Percentiles rank a stretch among this genome's conserved stretches.
These are phyloP conservation scores for Clarireedia hainanense DNA, from an alignment of 2,329 filamentous ascomycete genomes.

Conservation along the genomic window DNA sequence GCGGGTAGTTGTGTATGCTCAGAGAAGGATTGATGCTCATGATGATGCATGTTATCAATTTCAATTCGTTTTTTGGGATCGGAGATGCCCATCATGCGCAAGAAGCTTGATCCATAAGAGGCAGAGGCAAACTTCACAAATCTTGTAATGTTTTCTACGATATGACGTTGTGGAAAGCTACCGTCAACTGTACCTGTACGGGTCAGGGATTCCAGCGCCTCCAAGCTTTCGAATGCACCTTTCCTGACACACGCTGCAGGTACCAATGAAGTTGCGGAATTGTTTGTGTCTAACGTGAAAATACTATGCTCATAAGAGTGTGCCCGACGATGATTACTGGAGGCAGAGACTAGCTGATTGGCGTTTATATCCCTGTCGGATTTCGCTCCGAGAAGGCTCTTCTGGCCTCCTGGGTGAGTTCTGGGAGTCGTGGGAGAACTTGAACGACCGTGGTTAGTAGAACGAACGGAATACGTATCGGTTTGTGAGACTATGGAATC, in stretches of 20 bases:
- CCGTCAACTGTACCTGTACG: constrained; percentile 47
- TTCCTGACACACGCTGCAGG: constrained; percentile 27
- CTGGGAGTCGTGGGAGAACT: constrained; percentile 36
- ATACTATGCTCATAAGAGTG: constrained; percentile 39
- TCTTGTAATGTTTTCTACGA: constrained; percentile 53
- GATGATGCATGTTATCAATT: constrained; percentile 34
- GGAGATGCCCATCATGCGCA: constrained; percentile 56
- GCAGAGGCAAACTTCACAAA: constrained; percentile 62
- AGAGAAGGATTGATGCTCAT: constrained; percentile 55
- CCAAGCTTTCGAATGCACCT: constrained; percentile 23
- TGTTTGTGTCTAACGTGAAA: constrained; percentile 50
- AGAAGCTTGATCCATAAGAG: constrained; percentile 56
- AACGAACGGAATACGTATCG: constrained; percentile 46
- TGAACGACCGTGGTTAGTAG: constrained; percentile 35
- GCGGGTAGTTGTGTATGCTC: constrained; percentile 52
- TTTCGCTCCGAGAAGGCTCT: constrained; percentile 27
- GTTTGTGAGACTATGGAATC: constrained; percentile 49
- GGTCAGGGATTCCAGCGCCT: constrained; percentile 23
- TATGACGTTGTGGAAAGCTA: constrained; percentile 50
- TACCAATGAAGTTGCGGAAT: constrained; percentile 25
- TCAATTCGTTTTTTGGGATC: constrained; percentile 36
- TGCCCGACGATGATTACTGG: constrained; percentile 27
- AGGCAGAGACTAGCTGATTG: constrained; percentile 16
- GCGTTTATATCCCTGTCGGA: constrained; percentile 30
- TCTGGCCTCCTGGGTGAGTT: constrained; percentile 26